Evolutionary conservation across 495 filamentous ascomycete genomes (phyloP), one percentile per base, ranked within the genome.

Genomic region (Schizothecium vesticola): DNA sequence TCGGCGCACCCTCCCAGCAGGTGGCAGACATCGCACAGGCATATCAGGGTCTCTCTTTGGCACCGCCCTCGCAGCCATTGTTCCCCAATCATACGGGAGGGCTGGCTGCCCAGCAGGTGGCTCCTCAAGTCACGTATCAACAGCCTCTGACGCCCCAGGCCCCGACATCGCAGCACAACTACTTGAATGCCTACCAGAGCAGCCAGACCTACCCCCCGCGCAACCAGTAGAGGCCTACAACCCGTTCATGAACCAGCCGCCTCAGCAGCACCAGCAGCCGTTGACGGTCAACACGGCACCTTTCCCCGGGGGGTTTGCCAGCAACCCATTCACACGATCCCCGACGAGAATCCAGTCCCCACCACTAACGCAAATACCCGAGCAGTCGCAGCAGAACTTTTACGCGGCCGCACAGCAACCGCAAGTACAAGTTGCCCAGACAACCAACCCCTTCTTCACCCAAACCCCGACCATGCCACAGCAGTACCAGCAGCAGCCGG

Each of bases 81-180:
- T 95, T 94, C 74, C 92, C 92, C 0, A 87, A 96, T 78, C 89
- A 90, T 24, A 96, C 92, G 8, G 94, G 93, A 10, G 92, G 92
- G 33, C 84, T 90, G 71, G 85, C 87, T 22, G 82, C 85, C 31
- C 87, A 87, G 56, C 81, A 82, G 25, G 33, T 25, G 57, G 21
- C 57, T 13, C 56, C 75, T 80, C 76, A 59, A 73, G 43, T 77
- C 66, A 24, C 84, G 86, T 79, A 79, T 69, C 78, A 83, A 61
- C 85, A 82, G 67, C 80, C 86, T 57, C 86, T 86, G 73, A 87
- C 86, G 3, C 88, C 87, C 21, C 87, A 86, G 13, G 80, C 87
- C 22, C 82, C 72, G 28, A 66, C 87, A n/a, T 80, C 86, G 43
- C 78, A 84, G 19, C 89, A 90, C 69, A 83, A 82, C 66, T 83